A percentile compares a stretch with the other conserved stretches of the same genome.
These are phyloP conservation scores for Priceomyces castillae DNA, from an alignment of 805 yeast species.

Conservation along the genomic window DNA sequence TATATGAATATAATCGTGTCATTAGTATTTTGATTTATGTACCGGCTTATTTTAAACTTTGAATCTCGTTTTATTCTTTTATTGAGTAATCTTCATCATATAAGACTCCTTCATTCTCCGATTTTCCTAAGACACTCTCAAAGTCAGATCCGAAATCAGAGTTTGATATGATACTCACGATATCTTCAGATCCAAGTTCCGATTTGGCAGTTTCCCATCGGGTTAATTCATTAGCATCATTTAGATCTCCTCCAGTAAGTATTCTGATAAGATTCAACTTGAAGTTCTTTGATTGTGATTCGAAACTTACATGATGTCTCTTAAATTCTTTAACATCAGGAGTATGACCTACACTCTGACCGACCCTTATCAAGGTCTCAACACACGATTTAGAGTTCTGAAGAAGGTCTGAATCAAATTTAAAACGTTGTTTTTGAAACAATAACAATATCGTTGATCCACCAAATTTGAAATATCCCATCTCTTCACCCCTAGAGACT, in stretches of 20 bases:
- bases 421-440: slow-evolving; percentile 49
- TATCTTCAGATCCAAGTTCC: slow-evolving; percentile 10
- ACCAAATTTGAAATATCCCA: slow-evolving; percentile 95
- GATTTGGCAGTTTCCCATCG: slow-evolving; percentile 39
- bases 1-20: no score
- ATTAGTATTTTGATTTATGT: no score
- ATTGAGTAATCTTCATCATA: no score
- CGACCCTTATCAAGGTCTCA: slow-evolving; percentile 85
- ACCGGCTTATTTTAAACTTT: no score
- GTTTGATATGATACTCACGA: background rate
- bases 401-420: slow-evolving; percentile 71
- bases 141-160: background rate
- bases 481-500: slow-evolving; percentile 70
- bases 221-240: slow-evolving; percentile 26
- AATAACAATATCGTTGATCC: slow-evolving; percentile 82
- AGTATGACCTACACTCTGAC: slow-evolving; percentile 86
- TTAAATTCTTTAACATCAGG: slow-evolving; percentile 47
- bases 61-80: no score
- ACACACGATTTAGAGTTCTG: slow-evolving; percentile 64
- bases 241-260: slow-evolving; percentile 53
- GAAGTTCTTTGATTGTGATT: slow-evolving; percentile 44
- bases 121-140: no score
- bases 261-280: slow-evolving; percentile 53
- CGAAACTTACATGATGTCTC: slow-evolving; percentile 46
- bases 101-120: no score